A percentile compares a stretch with the other conserved stretches of the same genome.
phyloP scores from a whole-genome alignment of 2,329 filamentous ascomycete genomes.

The Capronia epimyces region DNA sequence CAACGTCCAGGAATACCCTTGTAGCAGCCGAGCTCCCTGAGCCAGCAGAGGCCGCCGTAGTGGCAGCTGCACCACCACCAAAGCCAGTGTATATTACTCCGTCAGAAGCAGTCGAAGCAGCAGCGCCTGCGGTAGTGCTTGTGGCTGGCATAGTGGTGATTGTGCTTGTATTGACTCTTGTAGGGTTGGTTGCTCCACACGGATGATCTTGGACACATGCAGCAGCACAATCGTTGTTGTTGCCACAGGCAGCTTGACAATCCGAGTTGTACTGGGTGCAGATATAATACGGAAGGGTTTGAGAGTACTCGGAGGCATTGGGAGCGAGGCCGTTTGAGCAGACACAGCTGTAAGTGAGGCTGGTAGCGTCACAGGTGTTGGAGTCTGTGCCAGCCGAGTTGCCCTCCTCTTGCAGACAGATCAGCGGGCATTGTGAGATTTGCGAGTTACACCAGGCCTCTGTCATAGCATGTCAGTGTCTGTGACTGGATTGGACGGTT shows the following conservation, averaged over 20 bases:
- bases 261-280: slow-evolving; percentile 55
- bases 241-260: slow-evolving; percentile 49
- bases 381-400: slow-evolving; percentile 33
- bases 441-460: slow-evolving; percentile 43
- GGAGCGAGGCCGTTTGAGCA: slow-evolving; percentile 51
- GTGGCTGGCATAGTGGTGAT: slow-evolving; percentile 35
- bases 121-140: slow-evolving; percentile 33
- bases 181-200: slow-evolving; percentile 58
- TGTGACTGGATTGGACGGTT: neutral
- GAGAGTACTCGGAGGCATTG: slow-evolving; percentile 57
- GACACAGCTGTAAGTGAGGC: slow-evolving; percentile 52
- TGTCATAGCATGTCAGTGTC: slow-evolving; percentile 23
- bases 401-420: slow-evolving; percentile 41
- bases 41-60: slow-evolving; percentile 22
- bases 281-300: slow-evolving; percentile 58
- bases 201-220: slow-evolving; percentile 52
- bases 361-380: slow-evolving; percentile 42
- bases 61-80: slow-evolving; percentile 35
- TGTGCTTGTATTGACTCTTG: slow-evolving; percentile 49
- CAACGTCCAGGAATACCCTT: slow-evolving; percentile 46
- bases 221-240: slow-evolving; percentile 46
- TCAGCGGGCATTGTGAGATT: slow-evolving; percentile 40
- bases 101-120: slow-evolving; percentile 30
- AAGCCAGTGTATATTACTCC: slow-evolving; percentile 44
- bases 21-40: slow-evolving; percentile 29